phyloP scores from a whole-genome alignment of 1,284 basidiomycete genomes.

The Afroboletus lepidellus region DNA sequence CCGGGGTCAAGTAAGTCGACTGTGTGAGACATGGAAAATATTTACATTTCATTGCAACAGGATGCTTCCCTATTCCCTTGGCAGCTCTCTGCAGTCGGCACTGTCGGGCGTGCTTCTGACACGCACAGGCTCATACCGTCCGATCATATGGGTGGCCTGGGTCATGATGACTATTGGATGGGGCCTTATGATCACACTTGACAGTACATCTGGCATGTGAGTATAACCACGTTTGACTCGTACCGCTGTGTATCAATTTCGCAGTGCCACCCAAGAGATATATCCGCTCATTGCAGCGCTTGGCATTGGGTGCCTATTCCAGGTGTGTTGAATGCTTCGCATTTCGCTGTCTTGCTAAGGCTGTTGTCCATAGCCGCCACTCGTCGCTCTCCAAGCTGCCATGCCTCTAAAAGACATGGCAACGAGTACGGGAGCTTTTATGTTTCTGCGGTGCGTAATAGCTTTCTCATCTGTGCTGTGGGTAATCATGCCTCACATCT shows the following conservation, averaged over 20 bases:
- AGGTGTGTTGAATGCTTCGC: slow-evolving; percentile 12
- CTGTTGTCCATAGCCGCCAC: slow-evolving; percentile 22
- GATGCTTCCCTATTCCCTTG: slow-evolving; percentile 45
- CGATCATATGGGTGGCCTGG: slow-evolving; percentile 37
- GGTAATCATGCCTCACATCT: background rate
- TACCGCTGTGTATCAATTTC: background rate
- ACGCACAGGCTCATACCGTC: slow-evolving; percentile 38
- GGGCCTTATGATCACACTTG: slow-evolving; percentile 38
- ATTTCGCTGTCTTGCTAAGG: background rate
- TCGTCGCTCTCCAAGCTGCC: slow-evolving; percentile 42
- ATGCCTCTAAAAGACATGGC: slow-evolving; percentile 51
- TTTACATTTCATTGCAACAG: slow-evolving; percentile 12
- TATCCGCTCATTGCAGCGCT: slow-evolving; percentile 36
- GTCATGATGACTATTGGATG: slow-evolving; percentile 34
- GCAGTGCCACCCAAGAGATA: slow-evolving; percentile 34
- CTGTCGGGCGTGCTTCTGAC: slow-evolving; percentile 39
- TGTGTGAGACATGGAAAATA: background rate
- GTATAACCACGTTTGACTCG: background rate
- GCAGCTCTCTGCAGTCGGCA: slow-evolving; percentile 34
- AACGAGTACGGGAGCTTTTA: slow-evolving; percentile 38
- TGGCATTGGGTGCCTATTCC: slow-evolving; percentile 40
- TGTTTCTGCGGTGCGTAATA: slow-evolving; percentile 33
- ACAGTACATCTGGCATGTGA: slow-evolving; percentile 30
- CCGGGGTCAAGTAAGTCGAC: slow-evolving; percentile 38
- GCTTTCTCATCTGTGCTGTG: background rate